Percentiles rank a stretch among this genome's conserved stretches.
Conservation (phyloP, 2,329 filamentous ascomycete species). For the Trichoderma hamatum region DNA sequence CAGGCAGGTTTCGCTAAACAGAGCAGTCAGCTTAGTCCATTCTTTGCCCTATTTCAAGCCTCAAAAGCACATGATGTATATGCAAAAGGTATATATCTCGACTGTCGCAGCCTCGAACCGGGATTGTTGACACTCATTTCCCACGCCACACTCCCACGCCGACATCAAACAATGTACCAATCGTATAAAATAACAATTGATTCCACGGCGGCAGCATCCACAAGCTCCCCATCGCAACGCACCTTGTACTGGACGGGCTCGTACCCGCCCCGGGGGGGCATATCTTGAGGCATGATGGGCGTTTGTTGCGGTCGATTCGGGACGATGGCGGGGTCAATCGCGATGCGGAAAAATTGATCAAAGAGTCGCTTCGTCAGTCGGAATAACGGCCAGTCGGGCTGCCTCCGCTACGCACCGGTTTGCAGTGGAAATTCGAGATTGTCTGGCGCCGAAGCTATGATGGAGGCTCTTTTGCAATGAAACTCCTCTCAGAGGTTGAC, state of each 20-base stretch:
- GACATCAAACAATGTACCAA: neutral
- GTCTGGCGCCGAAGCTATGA: slow-evolving; percentile 15
- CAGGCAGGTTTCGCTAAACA: slow-evolving; percentile 82
- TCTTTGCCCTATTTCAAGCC: neutral
- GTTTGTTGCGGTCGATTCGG: slow-evolving; percentile 29
- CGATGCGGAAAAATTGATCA: neutral
- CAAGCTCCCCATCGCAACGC: slow-evolving; percentile 37
- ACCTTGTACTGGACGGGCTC: slow-evolving; percentile 97
- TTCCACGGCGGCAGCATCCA: neutral
- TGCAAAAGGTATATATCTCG: neutral
- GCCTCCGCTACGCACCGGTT: slow-evolving; percentile 21
- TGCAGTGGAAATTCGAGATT: slow-evolving; percentile 7
- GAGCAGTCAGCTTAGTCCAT: neutral
- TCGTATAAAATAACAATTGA: neutral
- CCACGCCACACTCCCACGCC: neutral
- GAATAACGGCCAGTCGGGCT: neutral
- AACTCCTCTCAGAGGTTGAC: slow-evolving; percentile 22
- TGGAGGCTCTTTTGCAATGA: slow-evolving; percentile 23
- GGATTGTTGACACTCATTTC: neutral
- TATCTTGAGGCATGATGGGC: slow-evolving; percentile 89
- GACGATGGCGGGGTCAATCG: slow-evolving; percentile 23
- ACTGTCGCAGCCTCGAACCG: neutral
- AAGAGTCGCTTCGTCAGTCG: slow-evolving; percentile 9
- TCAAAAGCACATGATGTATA: neutral
- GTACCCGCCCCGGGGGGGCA: slow-evolving; percentile 95